phyloP scores from a whole-genome alignment of 2,329 filamentous ascomycete genomes.

The Aspergillus flavus region DNA sequence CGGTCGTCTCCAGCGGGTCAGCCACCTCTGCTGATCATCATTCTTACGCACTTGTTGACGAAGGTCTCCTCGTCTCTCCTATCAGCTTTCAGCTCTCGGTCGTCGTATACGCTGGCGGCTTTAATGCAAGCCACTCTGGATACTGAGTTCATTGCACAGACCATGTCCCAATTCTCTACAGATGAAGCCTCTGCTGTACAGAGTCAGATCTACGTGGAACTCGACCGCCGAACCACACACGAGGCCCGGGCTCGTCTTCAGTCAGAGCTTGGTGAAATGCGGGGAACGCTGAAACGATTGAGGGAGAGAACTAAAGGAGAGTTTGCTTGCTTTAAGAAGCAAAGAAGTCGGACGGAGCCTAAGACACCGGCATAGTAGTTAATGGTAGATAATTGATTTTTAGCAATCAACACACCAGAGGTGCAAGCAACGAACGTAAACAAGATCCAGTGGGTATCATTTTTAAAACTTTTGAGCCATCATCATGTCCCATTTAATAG shows the following conservation, averaged over 20 bases:
- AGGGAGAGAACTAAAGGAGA: conserved; percentile 80
- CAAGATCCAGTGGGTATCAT: conserved; percentile 4
- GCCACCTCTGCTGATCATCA: conserved; percentile 70
- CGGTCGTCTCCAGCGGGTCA: conserved; percentile 68
- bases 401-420: neutral
- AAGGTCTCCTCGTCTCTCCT: conserved; percentile 79
- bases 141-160: conserved; percentile 95
- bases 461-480: conserved; percentile 15
- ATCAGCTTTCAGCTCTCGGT: conserved; percentile 70
- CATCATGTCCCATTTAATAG: conserved; percentile 5
- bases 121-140: conserved; percentile 97
- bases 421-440: neutral
- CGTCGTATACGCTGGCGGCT: conserved; percentile 72
- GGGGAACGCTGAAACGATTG: conserved; percentile 79
- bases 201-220: conserved; percentile 85
- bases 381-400: neutral
- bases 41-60: conserved; percentile 85
- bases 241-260: conserved; percentile 79
- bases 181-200: conserved; percentile 80
- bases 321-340: conserved; percentile 81
- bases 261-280: conserved; percentile 86
- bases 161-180: conserved; percentile 84
- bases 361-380: conserved; percentile 22
- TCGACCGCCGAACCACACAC: conserved; percentile 87
- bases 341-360: conserved; percentile 43